Percentiles rank a stretch among this genome's conserved stretches.
These are phyloP conservation scores for Flueggea neowawraea DNA, from an alignment of 441 rosid genomes.

Conservation along the genomic window DNA sequence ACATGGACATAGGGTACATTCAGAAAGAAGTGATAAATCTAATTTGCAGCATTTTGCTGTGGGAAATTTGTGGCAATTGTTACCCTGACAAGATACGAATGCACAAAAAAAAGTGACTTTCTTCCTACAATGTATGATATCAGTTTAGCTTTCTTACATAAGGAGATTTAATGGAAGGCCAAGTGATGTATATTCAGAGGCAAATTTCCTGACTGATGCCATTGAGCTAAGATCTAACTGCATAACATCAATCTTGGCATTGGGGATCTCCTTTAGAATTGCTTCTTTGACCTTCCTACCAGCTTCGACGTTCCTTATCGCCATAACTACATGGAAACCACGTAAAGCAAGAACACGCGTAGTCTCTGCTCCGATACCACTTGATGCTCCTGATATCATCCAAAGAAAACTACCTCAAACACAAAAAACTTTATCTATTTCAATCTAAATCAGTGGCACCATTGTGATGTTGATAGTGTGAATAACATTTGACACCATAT, in stretches of 20 bases:
- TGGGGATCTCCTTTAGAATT: slow-evolving; percentile 18
- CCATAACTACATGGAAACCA: slow-evolving; percentile 27
- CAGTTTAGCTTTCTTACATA: slow-evolving; percentile 19
- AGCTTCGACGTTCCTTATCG: slow-evolving; percentile 24
- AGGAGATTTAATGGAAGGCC: slow-evolving; percentile 31
- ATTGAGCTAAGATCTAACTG: slow-evolving; percentile 27
- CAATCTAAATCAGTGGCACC: no score
- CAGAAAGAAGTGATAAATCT: no score
- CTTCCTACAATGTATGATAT: no score
- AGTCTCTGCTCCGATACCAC: slow-evolving; percentile 32
- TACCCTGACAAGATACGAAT: no score
- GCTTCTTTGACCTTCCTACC: slow-evolving; percentile 23
- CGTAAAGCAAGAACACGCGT: slow-evolving; percentile 38
- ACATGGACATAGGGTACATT: no score
- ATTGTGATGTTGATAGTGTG: no score
- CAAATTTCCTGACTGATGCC: slow-evolving; percentile 27
- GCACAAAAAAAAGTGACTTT: no score
- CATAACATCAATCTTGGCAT: slow-evolving; percentile 31
- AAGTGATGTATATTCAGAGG: slow-evolving; percentile 17
- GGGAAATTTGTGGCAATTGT: no score
- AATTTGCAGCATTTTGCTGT: no score
- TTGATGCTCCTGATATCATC: slow-evolving; percentile 27
- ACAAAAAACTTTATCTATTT: no score
- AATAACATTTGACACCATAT: no score
- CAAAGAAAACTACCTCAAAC: no score